Evolutionary conservation across 2,329 filamentous ascomycete genomes (phyloP).

Genomic region (Hypoxylon sp.): DNA sequence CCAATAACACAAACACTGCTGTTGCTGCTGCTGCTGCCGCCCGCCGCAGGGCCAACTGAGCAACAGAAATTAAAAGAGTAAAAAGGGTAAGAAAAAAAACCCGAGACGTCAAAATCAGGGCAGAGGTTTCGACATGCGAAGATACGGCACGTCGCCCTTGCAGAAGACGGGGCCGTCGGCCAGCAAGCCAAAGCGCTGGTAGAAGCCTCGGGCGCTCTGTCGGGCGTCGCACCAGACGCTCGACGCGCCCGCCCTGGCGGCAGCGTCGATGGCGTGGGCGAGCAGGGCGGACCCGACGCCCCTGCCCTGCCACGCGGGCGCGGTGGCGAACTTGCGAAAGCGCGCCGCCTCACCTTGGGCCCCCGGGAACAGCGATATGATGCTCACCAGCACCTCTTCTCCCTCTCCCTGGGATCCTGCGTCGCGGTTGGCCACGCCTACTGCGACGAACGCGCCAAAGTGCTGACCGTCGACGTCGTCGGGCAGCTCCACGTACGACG

Average conservation of each 20-base stretch:
- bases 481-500: slow-evolving; percentile 37
- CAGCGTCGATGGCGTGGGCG: slow-evolving; percentile 31
- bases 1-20: no score
- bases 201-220: slow-evolving; percentile 36
- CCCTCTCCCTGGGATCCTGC: no score
- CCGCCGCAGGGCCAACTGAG: slow-evolving; percentile 4
- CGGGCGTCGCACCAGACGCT: slow-evolving; percentile 40
- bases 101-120: slow-evolving; percentile 7
- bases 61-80: no score
- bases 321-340: slow-evolving; percentile 42
- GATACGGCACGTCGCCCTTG: slow-evolving; percentile 38
- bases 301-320: slow-evolving; percentile 34
- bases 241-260: slow-evolving; percentile 29
- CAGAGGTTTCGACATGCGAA: slow-evolving; percentile 32
- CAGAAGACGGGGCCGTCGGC: slow-evolving; percentile 36
- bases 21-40: not conserved
- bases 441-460: slow-evolving; percentile 33
- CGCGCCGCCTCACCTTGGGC: slow-evolving; percentile 27
- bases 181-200: slow-evolving; percentile 36
- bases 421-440: not conserved
- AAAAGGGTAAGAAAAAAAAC: not conserved
- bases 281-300: slow-evolving; percentile 38
- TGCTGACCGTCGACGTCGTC: slow-evolving; percentile 36
- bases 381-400: slow-evolving; percentile 32
- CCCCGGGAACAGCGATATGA: slow-evolving; percentile 39